Base-by-base conservation (phyloP, 1,284 basidiomycete species). In the Earliella scabrosa region DNA sequence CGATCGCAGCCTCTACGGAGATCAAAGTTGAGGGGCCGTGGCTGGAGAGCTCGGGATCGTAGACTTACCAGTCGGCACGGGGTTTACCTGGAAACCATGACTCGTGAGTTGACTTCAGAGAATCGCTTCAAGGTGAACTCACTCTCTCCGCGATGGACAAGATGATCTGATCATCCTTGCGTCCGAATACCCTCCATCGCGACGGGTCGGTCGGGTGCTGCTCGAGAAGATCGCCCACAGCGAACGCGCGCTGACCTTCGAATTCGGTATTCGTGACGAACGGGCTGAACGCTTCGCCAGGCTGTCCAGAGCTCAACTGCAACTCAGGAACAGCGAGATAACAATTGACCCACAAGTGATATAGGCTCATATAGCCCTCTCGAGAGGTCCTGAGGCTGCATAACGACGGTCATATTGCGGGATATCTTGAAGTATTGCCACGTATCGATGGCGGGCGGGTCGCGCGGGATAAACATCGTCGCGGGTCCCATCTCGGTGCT, bases 361-460 rank as follows among this genome's bases (percentile, higher is more conserved):
- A 62, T 57, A 14, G 60, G 60, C 44, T 59, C 60, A 34, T 47
- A 50, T n/a, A 59, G 45, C 6, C 41, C 40, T 4, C 39, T 44
- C 16, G 54, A 21, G 4, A 46, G 43, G 11, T 54, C 44, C 49
- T 52, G 50, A 3, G 54, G 51, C 26, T 45, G 44, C 48, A 62
- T 52, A 18, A 40, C 18, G 32, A 62, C 54, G 45, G 45, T 41
- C 40, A 59, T 40, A 40, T 62, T 57, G 31, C 46, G 48, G 27
- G 60, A 62, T n/a, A 62, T 47, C 43, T 56, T 55, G 52, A 62
- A 63, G 55, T 63, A 63, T 34, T 63, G 58, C 61, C 61, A 63
- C 24, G 60, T 55, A 26, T 54, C 49, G 1, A 26, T 38, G 11
- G 58, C 43, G 2, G 56, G 58, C 24, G 58, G 44, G 45, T 60